Evolutionary conservation across 805 yeast genomes (phyloP), one percentile per base, ranked within the genome.

Genomic region (Hanseniaspora nectarophila): DNA sequence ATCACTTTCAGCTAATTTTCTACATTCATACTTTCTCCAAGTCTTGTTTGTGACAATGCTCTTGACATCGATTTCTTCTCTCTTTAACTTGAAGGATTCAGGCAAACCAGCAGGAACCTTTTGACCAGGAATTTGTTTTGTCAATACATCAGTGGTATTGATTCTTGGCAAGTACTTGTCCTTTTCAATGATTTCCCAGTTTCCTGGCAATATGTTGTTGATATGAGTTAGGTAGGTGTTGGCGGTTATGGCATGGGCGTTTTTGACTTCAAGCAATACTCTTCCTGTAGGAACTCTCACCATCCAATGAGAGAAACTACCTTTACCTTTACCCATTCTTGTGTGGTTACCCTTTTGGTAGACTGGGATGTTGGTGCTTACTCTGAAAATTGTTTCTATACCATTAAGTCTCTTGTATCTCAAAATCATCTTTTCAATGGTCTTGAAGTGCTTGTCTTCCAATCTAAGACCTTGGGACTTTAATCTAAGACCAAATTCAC

Each of bases 281-380:
- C 88, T 89, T 3, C 98, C 98, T 0, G 97, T 89, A 38, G 97
- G 95, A 13, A 92, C 92, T 61, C 98, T 80, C 32, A 81, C 85
- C 61, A 95, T 94, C 97, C 97, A 92, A 71, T 87, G 92, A 62
- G 87, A 95, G 64, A 92, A 90, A 0, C 89, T 82, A 69, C 98
- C 98, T 70, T 92, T 92, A 72, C 98, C 98, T 68, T 92, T 92
- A 73, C 98, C 98, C 98, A 92, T 92, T 81, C 98, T 92, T 10
- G 96, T 87, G 67, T 92, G 96, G 67, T 92, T 92, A 71, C 98
- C 98, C 71, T 92, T 92, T 56, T 85, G 79, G 69, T 96, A 88
- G 12, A 92, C 95, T 0, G 97, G 92, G 51, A 87, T 76, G 64
- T 85, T 82, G 21, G 95, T 83, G 47, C 81, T 78, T 53, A 89